phyloP scores from a whole-genome alignment of 2,329 filamentous ascomycete species.

The Colletotrichum tofieldiae region DNA sequence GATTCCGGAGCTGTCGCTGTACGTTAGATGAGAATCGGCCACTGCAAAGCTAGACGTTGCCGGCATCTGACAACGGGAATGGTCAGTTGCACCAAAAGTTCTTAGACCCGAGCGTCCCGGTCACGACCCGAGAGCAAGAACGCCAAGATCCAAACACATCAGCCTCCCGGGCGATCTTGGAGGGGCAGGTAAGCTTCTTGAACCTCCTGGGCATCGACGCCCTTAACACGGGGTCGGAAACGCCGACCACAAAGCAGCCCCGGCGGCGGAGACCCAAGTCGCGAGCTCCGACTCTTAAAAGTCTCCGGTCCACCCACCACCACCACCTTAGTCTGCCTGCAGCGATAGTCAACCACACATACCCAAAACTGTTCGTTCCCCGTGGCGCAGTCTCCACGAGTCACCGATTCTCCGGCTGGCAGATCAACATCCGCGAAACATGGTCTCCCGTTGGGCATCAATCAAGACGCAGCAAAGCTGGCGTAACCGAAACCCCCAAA shows the following conservation, averaged over 20 bases:
- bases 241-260: conserved; percentile 23
- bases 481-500: background rate
- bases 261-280: conserved; percentile 23
- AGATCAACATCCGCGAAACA: conserved; percentile 1
- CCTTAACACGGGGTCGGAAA: background rate
- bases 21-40: no score
- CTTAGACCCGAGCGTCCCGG: background rate
- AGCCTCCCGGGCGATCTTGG: background rate
- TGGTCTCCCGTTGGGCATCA: conserved; percentile 1
- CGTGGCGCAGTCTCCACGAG: background rate
- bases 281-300: conserved; percentile 34
- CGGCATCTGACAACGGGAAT: no score
- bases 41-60: no score
- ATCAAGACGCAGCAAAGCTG: background rate
- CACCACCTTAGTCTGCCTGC: background rate
- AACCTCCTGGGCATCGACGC: background rate
- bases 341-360: conserved; percentile 4
- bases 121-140: background rate
- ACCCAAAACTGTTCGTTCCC: background rate
- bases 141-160: background rate
- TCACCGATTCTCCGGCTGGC: background rate
- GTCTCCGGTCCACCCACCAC: background rate
- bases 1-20: no score
- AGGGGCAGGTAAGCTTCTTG: background rate
- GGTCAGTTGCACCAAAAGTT: background rate